Conservation (phyloP, 495 filamentous ascomycete genomes). For the Lichenothelia convexa region DNA sequence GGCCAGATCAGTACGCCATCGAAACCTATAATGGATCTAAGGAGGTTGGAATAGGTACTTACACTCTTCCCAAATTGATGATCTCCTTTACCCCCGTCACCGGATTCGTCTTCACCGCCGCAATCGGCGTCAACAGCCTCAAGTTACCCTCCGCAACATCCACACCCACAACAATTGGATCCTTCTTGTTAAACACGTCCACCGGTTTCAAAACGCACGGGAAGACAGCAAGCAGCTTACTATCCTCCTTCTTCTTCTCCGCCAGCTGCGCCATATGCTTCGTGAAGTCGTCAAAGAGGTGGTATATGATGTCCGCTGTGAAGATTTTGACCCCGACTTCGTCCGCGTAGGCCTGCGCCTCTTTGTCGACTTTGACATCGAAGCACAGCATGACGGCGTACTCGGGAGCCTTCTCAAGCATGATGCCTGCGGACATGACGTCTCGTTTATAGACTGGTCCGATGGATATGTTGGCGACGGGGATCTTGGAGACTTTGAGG, state of each 20-base stretch:
- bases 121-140: slow-evolving; percentile 69
- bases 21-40: background rate
- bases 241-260: slow-evolving; percentile 88
- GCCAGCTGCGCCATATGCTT: slow-evolving; percentile 73
- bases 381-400: slow-evolving; percentile 99
- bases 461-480: slow-evolving; percentile 92
- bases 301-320: slow-evolving; percentile 97
- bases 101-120: slow-evolving; percentile 62
- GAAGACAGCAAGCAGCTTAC: slow-evolving; percentile 89
- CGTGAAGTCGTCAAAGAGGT: slow-evolving; percentile 92
- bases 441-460: slow-evolving; percentile 97
- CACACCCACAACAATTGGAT: slow-evolving; percentile 88
- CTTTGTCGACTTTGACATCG: slow-evolving; percentile 98
- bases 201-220: slow-evolving; percentile 79
- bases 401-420: slow-evolving; percentile 93
- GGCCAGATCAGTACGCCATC: slow-evolving; percentile 5
- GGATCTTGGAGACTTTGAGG: slow-evolving; percentile 83
- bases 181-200: slow-evolving; percentile 95
- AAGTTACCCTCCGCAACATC: slow-evolving; percentile 85
- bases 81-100: slow-evolving; percentile 68
- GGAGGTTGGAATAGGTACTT: slow-evolving; percentile 33
- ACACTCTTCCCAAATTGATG: slow-evolving; percentile 81
- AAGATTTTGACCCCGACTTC: slow-evolving; percentile 96
- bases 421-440: slow-evolving; percentile 87
- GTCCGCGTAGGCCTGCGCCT: slow-evolving; percentile 77